Percentiles rank a stretch among this genome's conserved stretches.
These are phyloP conservation scores for Verbena officinalis DNA, from an alignment of 257 asterid species.

Conservation along the genomic window DNA sequence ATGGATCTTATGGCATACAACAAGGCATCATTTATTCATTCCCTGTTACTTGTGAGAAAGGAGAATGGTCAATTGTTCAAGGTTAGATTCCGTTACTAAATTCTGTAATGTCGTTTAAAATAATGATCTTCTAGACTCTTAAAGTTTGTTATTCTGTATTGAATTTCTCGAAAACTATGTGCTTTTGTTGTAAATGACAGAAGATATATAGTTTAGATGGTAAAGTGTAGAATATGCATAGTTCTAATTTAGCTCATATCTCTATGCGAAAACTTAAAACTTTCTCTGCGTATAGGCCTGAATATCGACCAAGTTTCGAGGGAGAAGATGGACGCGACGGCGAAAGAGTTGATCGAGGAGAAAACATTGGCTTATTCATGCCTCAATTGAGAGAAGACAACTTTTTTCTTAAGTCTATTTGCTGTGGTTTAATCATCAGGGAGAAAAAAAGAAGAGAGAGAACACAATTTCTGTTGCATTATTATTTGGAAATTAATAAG, in stretches of 20 bases:
- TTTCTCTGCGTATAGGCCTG: constrained; percentile 43
- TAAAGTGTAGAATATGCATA: too few species aligned
- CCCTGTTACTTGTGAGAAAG: constrained; percentile 80
- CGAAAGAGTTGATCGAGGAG: constrained; percentile 73
- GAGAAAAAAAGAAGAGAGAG: too few species aligned
- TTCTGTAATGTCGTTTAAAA: not conserved
- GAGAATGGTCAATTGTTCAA: constrained; percentile 85
- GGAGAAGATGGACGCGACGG: constrained; percentile 69
- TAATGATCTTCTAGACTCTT: too few species aligned
- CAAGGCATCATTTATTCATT: constrained; percentile 74
- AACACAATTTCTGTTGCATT: not conserved
- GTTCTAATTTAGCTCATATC: too few species aligned
- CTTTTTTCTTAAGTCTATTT: not conserved
- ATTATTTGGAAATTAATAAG: not conserved
- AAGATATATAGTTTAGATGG: too few species aligned
- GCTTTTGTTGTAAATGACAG: too few species aligned
- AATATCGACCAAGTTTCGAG: constrained; percentile 70
- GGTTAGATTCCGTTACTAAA: constrained; percentile 51
- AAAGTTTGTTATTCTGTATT: too few species aligned
- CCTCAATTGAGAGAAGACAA: constrained; percentile 38
- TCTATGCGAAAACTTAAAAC: not conserved
- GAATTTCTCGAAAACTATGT: too few species aligned
- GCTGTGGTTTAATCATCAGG: too few species aligned
- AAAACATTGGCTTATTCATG: constrained; percentile 68
- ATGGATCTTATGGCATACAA: constrained; percentile 82